Evolutionary conservation across 192 early-diverging fungal genomes (phyloP).

Genomic region (Coemansia sp.): DNA sequence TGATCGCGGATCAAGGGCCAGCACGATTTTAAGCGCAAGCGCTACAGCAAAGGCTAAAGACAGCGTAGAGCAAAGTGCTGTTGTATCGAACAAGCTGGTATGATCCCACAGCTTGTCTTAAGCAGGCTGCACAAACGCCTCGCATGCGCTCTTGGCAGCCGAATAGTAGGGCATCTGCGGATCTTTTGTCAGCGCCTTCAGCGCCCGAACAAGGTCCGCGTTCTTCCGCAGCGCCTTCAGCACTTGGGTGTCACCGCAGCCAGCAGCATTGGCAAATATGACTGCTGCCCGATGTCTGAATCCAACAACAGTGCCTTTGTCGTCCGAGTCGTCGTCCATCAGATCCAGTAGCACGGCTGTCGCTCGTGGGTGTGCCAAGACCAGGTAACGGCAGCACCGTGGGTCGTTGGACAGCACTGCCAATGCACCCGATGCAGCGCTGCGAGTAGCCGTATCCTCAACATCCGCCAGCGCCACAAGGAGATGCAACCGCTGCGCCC

Average conservation of each 20-base stretch:
- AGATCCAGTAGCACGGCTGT: conserved; percentile 16
- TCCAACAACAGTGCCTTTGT: neutral
- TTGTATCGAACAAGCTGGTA: too few species aligned
- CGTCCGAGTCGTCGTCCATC: neutral
- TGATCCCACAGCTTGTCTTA: too few species aligned
- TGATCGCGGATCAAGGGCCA: too few species aligned
- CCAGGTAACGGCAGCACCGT: conserved; percentile 36
- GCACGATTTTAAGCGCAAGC: too few species aligned
- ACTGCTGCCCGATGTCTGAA: conserved; percentile 39
- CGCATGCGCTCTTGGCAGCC: conserved; percentile 23
- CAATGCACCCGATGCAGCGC: conserved; percentile 81
- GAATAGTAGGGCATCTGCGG: conserved; percentile 10
- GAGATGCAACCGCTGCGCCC: conserved; percentile 62
- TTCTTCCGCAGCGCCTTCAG: neutral
- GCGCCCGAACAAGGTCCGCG: neutral
- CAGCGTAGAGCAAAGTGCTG: too few species aligned
- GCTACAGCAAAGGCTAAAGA: too few species aligned
- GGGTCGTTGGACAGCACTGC: conserved; percentile 67
- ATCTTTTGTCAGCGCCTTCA: conserved; percentile 24
- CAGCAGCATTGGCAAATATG: conserved; percentile 34
- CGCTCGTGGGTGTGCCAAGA: conserved; percentile 33
- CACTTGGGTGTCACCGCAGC: conserved; percentile 24
- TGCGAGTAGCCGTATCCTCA: conserved; percentile 78
- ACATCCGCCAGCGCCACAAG: conserved; percentile 80
- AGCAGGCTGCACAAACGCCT: too few species aligned